phyloP scores from a whole-genome alignment of 768 basidiomycete species.

The Coprinopsis marcescibilis region DNA sequence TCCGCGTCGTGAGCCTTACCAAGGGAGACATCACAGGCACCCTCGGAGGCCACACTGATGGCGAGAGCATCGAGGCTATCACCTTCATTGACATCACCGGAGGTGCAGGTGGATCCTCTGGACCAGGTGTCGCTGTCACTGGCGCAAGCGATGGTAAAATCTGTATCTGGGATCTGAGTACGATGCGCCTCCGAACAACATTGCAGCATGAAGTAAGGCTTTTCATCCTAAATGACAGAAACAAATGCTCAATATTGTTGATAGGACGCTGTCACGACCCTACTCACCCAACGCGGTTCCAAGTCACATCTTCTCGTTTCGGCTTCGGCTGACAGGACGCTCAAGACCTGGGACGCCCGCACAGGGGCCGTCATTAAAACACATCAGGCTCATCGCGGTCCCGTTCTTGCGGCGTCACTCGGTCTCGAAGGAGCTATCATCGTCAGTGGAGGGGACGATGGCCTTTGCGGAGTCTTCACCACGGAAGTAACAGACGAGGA shows the following conservation, averaged over 20 bases:
- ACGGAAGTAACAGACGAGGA: conserved; percentile 46
- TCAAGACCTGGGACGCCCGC: conserved; percentile 91
- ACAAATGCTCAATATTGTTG: conserved; percentile 6
- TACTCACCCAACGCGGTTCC: conserved; percentile 70
- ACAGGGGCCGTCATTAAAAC: conserved; percentile 72
- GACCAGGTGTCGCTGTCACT: conserved; percentile 66
- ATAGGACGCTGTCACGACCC: conserved; percentile 82
- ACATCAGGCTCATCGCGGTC: conserved; percentile 77
- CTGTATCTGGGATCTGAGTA: conserved; percentile 90
- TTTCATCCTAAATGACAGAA: background rate
- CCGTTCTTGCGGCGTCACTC: conserved; percentile 71
- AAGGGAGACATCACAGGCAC: conserved; percentile 79
- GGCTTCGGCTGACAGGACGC: conserved; percentile 78
- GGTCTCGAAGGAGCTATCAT: conserved; percentile 67
- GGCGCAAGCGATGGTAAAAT: conserved; percentile 93
- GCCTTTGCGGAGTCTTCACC: conserved; percentile 75
- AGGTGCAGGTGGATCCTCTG: conserved; percentile 24
- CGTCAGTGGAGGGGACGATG: conserved; percentile 89
- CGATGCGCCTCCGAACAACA: conserved; percentile 77
- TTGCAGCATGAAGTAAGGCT: conserved; percentile 71
- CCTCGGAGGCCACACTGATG: conserved; percentile 79
- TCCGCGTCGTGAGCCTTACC: conserved; percentile 80
- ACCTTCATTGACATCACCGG: conserved; percentile 76
- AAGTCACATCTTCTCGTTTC: conserved; percentile 76
- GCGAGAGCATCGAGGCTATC: conserved; percentile 84